These are phyloP conservation scores for Pezicula neosporulosa DNA, from an alignment of 2,329 filamentous ascomycete genomes.

Conservation along the genomic window DNA sequence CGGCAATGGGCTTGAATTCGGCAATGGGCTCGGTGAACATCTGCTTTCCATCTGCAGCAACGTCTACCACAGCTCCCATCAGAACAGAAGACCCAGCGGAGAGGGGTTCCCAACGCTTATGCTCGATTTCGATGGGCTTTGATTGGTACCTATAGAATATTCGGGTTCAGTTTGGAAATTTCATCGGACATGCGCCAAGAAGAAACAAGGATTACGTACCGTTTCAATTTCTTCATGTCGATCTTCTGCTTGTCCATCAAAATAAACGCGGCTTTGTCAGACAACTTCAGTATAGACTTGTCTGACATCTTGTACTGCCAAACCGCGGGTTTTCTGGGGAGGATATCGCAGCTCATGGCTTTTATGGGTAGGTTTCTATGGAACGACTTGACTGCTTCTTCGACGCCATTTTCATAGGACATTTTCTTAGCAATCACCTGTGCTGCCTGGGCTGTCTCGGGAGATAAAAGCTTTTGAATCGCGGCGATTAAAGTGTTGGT, in stretches of 20 bases:
- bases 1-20: neutral
- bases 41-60: neutral
- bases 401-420: conserved; percentile 31
- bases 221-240: conserved; percentile 43
- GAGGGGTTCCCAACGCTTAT: conserved; percentile 29
- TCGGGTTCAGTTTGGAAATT: too few species aligned
- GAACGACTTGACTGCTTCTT: conserved; percentile 36
- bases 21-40: neutral
- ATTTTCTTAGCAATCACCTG: conserved; percentile 30
- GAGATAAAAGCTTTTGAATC: conserved; percentile 30
- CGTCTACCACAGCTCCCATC: neutral
- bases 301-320: conserved; percentile 38
- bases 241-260: conserved; percentile 48
- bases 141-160: neutral
- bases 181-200: neutral
- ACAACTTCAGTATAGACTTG: conserved; percentile 37
- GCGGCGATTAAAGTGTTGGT: conserved; percentile 31
- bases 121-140: conserved; percentile 20
- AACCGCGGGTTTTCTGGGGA: conserved; percentile 41
- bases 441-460: conserved; percentile 26
- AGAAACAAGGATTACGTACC: conserved; percentile 21
- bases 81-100: conserved; percentile 13
- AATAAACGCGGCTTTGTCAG: conserved; percentile 48
- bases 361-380: conserved; percentile 30
- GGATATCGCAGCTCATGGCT: conserved; percentile 28